These are phyloP conservation scores for Solanum appendiculatum DNA, from an alignment of 257 asterid genomes.

Conservation along the genomic window DNA sequence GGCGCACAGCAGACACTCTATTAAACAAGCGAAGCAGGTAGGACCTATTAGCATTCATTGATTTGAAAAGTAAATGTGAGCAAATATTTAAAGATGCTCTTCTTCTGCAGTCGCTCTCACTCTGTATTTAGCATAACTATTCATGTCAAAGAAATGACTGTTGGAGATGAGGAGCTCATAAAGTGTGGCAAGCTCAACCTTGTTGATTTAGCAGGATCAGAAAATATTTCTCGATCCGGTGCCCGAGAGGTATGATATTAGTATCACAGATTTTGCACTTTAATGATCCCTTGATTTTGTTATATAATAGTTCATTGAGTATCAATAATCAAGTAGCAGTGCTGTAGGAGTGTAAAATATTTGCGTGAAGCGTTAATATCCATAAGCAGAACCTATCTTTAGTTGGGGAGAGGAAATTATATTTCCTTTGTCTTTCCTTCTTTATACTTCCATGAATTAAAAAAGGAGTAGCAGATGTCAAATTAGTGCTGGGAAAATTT, in stretches of 20 bases:
- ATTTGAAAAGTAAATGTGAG: background rate
- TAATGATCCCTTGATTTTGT: background rate
- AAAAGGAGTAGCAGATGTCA: background rate
- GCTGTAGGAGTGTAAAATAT: background rate
- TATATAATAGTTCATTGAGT: background rate
- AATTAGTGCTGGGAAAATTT: background rate
- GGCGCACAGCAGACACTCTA: slow-evolving; percentile 78
- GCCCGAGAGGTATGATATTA: slow-evolving; percentile 58
- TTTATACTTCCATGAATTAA: background rate
- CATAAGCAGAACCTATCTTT: background rate
- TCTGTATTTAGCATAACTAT: slow-evolving; percentile 69
- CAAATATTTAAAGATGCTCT: background rate
- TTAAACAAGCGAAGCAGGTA: slow-evolving; percentile 76
- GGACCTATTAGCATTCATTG: background rate
- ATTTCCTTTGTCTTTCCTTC: background rate
- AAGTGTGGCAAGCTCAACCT: slow-evolving; percentile 89
- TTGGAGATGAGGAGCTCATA: slow-evolving; percentile 79
- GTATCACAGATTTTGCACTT: background rate
- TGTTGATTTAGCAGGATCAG: slow-evolving; percentile 90
- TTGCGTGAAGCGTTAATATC: background rate
- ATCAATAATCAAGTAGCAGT: background rate
- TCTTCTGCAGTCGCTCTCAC: slow-evolving; percentile 70
- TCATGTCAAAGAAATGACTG: slow-evolving; percentile 58
- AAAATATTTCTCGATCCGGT: slow-evolving; percentile 77
- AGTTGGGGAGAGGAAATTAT: background rate